Evolutionary conservation across 805 yeast species (phyloP).

Genomic region (Saturnispora bothae): DNA sequence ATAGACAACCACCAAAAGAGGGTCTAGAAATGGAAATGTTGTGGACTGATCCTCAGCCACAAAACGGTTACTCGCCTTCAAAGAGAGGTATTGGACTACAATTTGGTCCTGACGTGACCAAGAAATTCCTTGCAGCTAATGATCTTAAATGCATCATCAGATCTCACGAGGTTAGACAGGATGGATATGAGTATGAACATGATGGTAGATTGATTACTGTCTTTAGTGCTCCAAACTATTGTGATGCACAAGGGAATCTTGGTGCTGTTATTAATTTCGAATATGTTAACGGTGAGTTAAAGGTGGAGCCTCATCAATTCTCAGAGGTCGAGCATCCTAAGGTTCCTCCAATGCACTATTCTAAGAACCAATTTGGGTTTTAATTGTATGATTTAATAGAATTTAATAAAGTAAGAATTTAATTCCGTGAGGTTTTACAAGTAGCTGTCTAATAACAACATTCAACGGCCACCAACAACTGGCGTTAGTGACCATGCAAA

Average conservation of each 20-base stretch:
- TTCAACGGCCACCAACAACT: too few species aligned
- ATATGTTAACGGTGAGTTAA: slow-evolving; percentile 35
- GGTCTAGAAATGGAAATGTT: slow-evolving; percentile 93
- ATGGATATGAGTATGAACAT: slow-evolving; percentile 83
- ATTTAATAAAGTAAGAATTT: too few species aligned
- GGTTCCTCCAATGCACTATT: slow-evolving; percentile 90
- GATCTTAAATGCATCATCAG: slow-evolving; percentile 71
- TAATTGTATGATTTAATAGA: too few species aligned
- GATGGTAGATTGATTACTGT: slow-evolving; percentile 80
- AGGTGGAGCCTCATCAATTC: slow-evolving; percentile 37
- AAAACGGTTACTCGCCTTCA: slow-evolving; percentile 71
- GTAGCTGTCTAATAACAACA: too few species aligned
- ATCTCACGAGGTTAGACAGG: slow-evolving; percentile 92
- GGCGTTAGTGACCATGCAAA: not conserved
- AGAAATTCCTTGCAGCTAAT: slow-evolving; percentile 61
- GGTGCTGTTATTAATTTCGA: slow-evolving; percentile 82
- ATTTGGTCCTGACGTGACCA: slow-evolving; percentile 93
- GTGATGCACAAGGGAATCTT: slow-evolving; percentile 82
- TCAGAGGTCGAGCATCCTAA: slow-evolving; percentile 85
- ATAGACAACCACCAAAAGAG: slow-evolving; percentile 74
- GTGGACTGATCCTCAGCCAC: slow-evolving; percentile 93
- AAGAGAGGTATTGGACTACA: slow-evolving; percentile 94
- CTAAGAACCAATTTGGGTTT: slow-evolving; percentile 35
- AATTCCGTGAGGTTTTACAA: too few species aligned
- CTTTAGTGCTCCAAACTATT: slow-evolving; percentile 97